These are phyloP conservation scores for Acidomyces sp. DNA, from an alignment of 495 filamentous ascomycete species.

Conservation along the genomic window DNA sequence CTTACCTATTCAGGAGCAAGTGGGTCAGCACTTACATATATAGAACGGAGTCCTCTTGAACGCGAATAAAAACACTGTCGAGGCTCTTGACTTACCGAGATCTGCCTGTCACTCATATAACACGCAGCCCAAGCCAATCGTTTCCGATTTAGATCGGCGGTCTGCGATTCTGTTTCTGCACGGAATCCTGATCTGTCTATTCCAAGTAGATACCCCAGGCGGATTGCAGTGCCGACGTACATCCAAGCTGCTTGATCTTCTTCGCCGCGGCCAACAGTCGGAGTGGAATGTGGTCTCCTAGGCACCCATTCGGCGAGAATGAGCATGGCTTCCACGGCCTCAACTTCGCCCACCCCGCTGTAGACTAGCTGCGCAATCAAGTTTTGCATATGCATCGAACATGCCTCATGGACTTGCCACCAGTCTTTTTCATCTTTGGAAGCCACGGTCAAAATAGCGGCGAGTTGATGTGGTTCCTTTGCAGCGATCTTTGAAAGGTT, in stretches of 20 bases:
- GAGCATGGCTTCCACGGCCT: slow-evolving; percentile 49
- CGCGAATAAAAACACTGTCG: no score
- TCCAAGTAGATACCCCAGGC: slow-evolving; percentile 49
- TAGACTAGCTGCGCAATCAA: slow-evolving; percentile 46
- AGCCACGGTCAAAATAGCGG: slow-evolving; percentile 48
- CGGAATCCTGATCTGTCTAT: slow-evolving; percentile 17
- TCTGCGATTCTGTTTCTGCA: slow-evolving; percentile 7
- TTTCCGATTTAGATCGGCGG: slow-evolving; percentile 15
- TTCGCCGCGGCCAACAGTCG: slow-evolving; percentile 48
- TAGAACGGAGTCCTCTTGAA: no score
- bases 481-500: slow-evolving; percentile 35
- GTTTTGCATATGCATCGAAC: slow-evolving; percentile 50
- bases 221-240: slow-evolving; percentile 49
- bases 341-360: slow-evolving; percentile 44
- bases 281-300: slow-evolving; percentile 31
- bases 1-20: no score
- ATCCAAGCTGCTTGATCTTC: slow-evolving; percentile 56
- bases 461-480: slow-evolving; percentile 46
- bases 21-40: no score
- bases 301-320: slow-evolving; percentile 53
- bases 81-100: no score
- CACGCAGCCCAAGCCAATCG: slow-evolving; percentile 18
- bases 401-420: slow-evolving; percentile 45
- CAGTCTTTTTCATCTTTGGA: slow-evolving; percentile 47
- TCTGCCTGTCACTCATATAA: slow-evolving; percentile 19